phyloP scores from a whole-genome alignment of 306 rosid genomes.

The Fagus crenata region DNA sequence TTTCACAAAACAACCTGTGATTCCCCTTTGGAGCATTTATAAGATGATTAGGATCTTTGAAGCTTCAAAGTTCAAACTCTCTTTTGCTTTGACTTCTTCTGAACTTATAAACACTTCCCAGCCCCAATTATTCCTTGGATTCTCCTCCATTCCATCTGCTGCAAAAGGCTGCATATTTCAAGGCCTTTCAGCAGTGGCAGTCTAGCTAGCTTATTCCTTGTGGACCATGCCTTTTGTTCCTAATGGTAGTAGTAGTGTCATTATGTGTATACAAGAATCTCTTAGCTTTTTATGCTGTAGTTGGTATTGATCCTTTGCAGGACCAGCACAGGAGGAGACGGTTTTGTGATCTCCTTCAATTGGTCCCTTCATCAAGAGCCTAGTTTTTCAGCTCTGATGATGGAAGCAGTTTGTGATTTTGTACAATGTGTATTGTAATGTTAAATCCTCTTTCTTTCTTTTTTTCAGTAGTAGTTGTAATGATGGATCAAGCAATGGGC shows the following conservation, averaged over 20 bases:
- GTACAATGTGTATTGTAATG: conserved; percentile 16
- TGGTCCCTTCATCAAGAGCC: conserved; percentile 46
- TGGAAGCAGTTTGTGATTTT: conserved; percentile 27
- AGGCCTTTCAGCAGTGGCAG: conserved; percentile 40
- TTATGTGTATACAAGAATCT: not conserved
- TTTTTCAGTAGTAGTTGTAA: conserved; percentile 8
- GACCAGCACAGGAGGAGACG: conserved; percentile 59
- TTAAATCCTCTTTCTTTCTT: not conserved
- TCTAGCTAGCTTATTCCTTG: conserved; percentile 21
- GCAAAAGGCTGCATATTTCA: conserved; percentile 40
- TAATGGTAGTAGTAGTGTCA: conserved; percentile 7
- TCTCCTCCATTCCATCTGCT: conserved; percentile 22
- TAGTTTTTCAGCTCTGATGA: conserved; percentile 55
- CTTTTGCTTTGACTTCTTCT: conserved; percentile 22
- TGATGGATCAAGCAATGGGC: conserved; percentile 14
- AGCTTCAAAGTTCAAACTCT: conserved; percentile 6
- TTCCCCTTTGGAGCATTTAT: conserved; percentile 18
- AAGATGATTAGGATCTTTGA: conserved; percentile 15
- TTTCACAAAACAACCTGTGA: conserved; percentile 50
- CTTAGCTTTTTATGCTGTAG: conserved; percentile 9
- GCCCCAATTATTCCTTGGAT: conserved; percentile 1
- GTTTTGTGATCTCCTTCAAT: conserved; percentile 70
- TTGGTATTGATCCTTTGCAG: conserved; percentile 26
- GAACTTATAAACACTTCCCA: not conserved
- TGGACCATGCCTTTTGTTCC: conserved; percentile 13